Conservation (phyloP, 495 filamentous ascomycete species). For the Podospora pseudoanserina region DNA sequence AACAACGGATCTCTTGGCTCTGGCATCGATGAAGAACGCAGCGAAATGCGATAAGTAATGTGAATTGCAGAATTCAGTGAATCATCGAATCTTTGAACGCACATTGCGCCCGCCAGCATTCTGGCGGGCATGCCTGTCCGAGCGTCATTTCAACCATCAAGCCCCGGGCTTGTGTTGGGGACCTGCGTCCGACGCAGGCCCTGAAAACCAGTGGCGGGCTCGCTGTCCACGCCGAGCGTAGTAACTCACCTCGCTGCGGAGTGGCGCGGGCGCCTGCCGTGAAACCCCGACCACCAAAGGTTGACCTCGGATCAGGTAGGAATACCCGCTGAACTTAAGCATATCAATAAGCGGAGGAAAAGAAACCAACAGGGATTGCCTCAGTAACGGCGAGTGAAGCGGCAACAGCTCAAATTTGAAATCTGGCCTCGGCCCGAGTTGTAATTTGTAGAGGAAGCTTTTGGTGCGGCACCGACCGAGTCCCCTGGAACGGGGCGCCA, state of each 20-base stretch:
- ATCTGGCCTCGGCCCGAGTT: slow-evolving; percentile 60
- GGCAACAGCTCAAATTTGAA: slow-evolving; percentile 71
- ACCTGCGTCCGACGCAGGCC: no score
- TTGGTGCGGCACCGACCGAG: slow-evolving; percentile 51
- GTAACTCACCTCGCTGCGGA: slow-evolving; percentile 61
- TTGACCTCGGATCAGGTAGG: slow-evolving; percentile 28
- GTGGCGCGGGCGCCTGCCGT: slow-evolving; percentile 34
- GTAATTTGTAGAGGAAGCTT: slow-evolving; percentile 67
- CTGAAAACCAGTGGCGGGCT: no score
- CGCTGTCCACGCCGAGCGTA: slow-evolving; percentile 51
- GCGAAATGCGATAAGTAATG: slow-evolving; percentile 72
- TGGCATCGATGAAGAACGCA: slow-evolving; percentile 71
- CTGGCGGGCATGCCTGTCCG: slow-evolving; percentile 53
- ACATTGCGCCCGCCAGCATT: slow-evolving; percentile 57
- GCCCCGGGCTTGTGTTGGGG: slow-evolving; percentile 29
- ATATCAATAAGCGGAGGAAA: slow-evolving; percentile 74
- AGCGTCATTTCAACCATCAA: slow-evolving; percentile 35
- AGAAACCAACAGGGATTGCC: slow-evolving; percentile 71
- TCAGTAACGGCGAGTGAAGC: slow-evolving; percentile 68
- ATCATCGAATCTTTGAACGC: slow-evolving; percentile 72
- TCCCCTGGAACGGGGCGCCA: slow-evolving; percentile 60
- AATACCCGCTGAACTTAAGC: slow-evolving; percentile 71
- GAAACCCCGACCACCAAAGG: no score
- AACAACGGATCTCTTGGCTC: slow-evolving; percentile 71
- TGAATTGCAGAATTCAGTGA: slow-evolving; percentile 72